A percentile compares a stretch with the other conserved stretches of the same genome.
Conservation (phyloP, 441 rosid species). For the Dalechampia spathulata region DNA sequence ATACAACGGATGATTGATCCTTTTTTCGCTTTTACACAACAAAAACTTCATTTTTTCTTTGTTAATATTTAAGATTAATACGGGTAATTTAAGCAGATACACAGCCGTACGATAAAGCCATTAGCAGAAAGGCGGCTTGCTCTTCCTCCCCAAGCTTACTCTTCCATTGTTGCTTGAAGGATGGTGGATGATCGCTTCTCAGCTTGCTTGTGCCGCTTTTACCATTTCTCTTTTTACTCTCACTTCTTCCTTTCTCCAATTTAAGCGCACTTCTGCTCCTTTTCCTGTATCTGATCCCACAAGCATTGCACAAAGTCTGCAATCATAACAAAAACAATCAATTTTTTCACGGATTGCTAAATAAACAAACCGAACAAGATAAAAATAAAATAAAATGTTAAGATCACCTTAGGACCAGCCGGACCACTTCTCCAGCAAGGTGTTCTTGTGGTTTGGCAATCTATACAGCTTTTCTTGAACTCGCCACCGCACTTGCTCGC, state of each 20-base stretch:
- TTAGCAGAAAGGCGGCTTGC: slow-evolving; percentile 76
- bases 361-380: not conserved
- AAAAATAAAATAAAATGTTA: not conserved
- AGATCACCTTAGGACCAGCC: slow-evolving; percentile 77
- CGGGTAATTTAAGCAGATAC: slow-evolving; percentile 44
- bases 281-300: slow-evolving; percentile 77
- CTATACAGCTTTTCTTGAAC: slow-evolving; percentile 57
- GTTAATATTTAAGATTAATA: too few species aligned
- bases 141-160: slow-evolving; percentile 78
- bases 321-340: not conserved
- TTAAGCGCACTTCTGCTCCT: slow-evolving; percentile 43
- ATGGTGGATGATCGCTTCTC: slow-evolving; percentile 17
- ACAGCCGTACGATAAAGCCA: slow-evolving; percentile 75
- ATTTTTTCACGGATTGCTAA: not conserved
- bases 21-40: too few species aligned
- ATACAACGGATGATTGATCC: too few species aligned
- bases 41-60: too few species aligned
- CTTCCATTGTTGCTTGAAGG: slow-evolving; percentile 38
- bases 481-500: slow-evolving; percentile 8
- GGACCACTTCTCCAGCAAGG: slow-evolving; percentile 98
- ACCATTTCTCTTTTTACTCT: slow-evolving; percentile 26
- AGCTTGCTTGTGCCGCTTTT: slow-evolving; percentile 17
- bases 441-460: slow-evolving; percentile 77
- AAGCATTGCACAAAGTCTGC: slow-evolving; percentile 91
- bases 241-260: slow-evolving; percentile 22